A percentile compares a stretch with the other conserved stretches of the same genome.
Conservation (phyloP, 2,329 filamentous ascomycete species). For the Neofusicoccum sp. region DNA sequence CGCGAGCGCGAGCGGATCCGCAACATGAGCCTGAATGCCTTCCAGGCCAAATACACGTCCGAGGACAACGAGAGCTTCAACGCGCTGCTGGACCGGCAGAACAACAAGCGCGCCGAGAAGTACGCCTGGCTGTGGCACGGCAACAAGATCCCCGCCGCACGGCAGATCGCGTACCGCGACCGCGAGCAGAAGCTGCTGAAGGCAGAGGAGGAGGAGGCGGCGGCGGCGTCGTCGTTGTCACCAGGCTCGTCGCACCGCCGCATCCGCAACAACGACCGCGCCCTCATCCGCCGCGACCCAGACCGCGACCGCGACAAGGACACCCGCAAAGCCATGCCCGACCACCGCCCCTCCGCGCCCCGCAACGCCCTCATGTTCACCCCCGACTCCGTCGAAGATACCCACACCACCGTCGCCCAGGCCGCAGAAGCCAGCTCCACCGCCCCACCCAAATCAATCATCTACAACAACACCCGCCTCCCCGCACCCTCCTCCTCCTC, state of each 20-base stretch:
- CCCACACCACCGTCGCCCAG: constrained; percentile 60
- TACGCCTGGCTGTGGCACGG: constrained; percentile 85
- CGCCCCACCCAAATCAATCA: constrained; percentile 72
- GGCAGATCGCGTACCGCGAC: constrained; percentile 56
- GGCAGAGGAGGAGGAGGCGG: constrained; percentile 18
- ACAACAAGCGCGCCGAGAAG: constrained; percentile 77
- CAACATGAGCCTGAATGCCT: constrained; percentile 76
- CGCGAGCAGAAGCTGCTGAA: constrained; percentile 70
- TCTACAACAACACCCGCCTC: constrained; percentile 81
- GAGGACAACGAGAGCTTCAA: constrained; percentile 99
- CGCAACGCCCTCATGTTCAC: constrained; percentile 87
- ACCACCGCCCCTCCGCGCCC: constrained; percentile 71
- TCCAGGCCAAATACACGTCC: constrained; percentile 91
- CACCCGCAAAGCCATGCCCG: constrained; percentile 71
- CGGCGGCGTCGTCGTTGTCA: too few relatives aligned
- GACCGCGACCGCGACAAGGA: constrained; percentile 53
- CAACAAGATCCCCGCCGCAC: constrained; percentile 72
- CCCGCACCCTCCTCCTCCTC: constrained; percentile 47
- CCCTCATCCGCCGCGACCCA: constrained; percentile 8
- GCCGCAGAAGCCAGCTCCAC: constrained; percentile 67
- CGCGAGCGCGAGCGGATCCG: constrained; percentile 35
- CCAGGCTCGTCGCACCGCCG: too few relatives aligned
- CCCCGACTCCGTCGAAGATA: constrained; percentile 62
- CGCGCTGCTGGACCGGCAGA: constrained; percentile 85
- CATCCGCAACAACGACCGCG: constrained; percentile 20